Evolutionary conservation across 129 eudicot genomes (phyloP).

Genomic region (Ambrosia trifida): DNA sequence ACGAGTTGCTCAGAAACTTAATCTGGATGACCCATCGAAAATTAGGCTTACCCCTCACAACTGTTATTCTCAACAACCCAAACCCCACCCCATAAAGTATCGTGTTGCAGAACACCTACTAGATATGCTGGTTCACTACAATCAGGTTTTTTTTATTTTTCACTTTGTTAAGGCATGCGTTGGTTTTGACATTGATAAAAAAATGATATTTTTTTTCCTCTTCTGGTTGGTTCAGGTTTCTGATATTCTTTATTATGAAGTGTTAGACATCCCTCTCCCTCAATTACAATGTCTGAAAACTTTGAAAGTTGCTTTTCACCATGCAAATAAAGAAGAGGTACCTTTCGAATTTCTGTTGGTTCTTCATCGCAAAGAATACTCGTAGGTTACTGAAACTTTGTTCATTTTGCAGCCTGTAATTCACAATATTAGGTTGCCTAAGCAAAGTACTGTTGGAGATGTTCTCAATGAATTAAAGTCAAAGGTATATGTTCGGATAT

Average conservation of each 20-base stretch:
- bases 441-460: slow-evolving; percentile 94
- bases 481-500: slow-evolving; percentile 49
- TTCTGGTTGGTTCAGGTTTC: slow-evolving; percentile 53
- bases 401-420: slow-evolving; percentile 56
- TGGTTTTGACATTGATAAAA: slow-evolving; percentile 6
- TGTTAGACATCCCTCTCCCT: slow-evolving; percentile 93
- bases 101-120: slow-evolving; percentile 73
- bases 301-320: slow-evolving; percentile 87
- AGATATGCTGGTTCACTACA: slow-evolving; percentile 93
- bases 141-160: slow-evolving; percentile 64
- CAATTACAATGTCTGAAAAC: slow-evolving; percentile 89
- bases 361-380: slow-evolving; percentile 2
- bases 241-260: slow-evolving; percentile 89
- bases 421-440: slow-evolving; percentile 86
- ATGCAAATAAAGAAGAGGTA: slow-evolving; percentile 88
- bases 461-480: slow-evolving; percentile 84
- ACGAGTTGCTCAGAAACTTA: slow-evolving; percentile 68
- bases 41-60: slow-evolving; percentile 97
- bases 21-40: slow-evolving; percentile 79
- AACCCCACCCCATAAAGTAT: slow-evolving; percentile 79
- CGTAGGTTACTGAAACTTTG: slow-evolving; percentile 5
- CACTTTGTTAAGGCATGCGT: background rate
- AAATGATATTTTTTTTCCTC: background rate
- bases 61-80: slow-evolving; percentile 96
- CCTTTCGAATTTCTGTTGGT: slow-evolving; percentile 5